Evolutionary conservation across 169 alveolate genomes (phyloP).

Genomic region (Plasmodium relictum): DNA sequence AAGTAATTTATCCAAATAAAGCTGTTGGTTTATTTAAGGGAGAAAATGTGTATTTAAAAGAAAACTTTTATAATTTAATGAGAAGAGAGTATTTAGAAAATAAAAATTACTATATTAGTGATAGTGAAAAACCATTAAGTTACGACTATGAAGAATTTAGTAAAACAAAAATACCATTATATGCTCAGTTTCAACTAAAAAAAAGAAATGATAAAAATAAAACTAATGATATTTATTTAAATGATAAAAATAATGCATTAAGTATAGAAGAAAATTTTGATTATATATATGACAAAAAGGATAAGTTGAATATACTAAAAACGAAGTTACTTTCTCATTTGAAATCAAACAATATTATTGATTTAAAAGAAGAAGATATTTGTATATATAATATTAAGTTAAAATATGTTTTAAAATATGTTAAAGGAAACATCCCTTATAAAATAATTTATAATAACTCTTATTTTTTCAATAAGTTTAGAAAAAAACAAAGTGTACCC

Average conservation of each 20-base stretch:
- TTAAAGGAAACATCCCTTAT: conserved; percentile 45
- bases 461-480: conserved; percentile 46
- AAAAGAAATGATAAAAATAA: background rate
- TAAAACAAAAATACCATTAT: conserved; percentile 38
- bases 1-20: conserved; percentile 56
- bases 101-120: conserved; percentile 56
- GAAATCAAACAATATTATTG: conserved; percentile 48
- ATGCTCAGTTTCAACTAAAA: conserved; percentile 49
- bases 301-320: conserved; percentile 14
- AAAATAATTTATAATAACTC: conserved; percentile 61
- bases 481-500: conserved; percentile 27
- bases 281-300: conserved; percentile 41
- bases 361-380: conserved; percentile 41
- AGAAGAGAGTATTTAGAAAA: conserved; percentile 62
- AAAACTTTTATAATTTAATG: conserved; percentile 35
- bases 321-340: conserved; percentile 53
- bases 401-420: conserved; percentile 23
- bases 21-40: conserved; percentile 71
- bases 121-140: conserved; percentile 44
- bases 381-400: conserved; percentile 51
- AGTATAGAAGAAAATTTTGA: conserved; percentile 24
- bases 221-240: background rate
- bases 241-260: background rate
- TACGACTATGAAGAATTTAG: conserved; percentile 34
- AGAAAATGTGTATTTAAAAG: conserved; percentile 67